phyloP scores from a whole-genome alignment of 2,329 filamentous ascomycete genomes.

The Paraphaeosphaeria sporulosa region DNA sequence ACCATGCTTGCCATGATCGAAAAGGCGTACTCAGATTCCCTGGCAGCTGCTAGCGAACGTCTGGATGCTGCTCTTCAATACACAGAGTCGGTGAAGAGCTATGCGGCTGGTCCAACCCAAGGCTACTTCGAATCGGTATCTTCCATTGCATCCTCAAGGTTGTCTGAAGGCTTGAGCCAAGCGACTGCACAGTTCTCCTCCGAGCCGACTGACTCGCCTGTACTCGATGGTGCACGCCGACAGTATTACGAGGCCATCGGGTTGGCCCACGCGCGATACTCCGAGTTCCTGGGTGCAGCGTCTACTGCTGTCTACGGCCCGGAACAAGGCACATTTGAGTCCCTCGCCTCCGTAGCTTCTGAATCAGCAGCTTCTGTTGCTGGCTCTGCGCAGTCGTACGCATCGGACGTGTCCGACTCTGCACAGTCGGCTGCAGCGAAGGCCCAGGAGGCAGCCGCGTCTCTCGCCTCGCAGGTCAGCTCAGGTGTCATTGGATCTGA shows the following conservation, averaged over 20 bases:
- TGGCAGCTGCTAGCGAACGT: conserved; percentile 67
- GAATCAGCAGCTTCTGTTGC: conserved; percentile 49
- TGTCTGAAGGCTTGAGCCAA: conserved; percentile 73
- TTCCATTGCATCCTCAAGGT: conserved; percentile 73
- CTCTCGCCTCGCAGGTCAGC: conserved; percentile 55
- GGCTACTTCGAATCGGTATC: conserved; percentile 64
- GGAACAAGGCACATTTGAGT: conserved; percentile 44
- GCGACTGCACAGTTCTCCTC: conserved; percentile 76
- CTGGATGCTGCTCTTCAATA: conserved; percentile 63
- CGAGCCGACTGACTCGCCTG: conserved; percentile 61
- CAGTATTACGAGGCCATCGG: conserved; percentile 82
- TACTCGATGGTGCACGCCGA: conserved; percentile 67
- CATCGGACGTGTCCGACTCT: conserved; percentile 44
- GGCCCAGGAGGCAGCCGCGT: conserved; percentile 57
- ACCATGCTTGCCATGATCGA: conserved; percentile 74
- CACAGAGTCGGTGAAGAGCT: conserved; percentile 50
- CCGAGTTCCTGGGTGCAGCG: conserved; percentile 75
- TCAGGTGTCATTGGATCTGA: conserved; percentile 56
- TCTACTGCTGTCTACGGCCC: conserved; percentile 71
- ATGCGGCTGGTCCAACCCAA: conserved; percentile 52
- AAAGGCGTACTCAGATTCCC: conserved; percentile 70
- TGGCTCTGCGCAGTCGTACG: conserved; percentile 47
- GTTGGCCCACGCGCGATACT: conserved; percentile 79
- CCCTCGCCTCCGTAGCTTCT: conserved; percentile 47
- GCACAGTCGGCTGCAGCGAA: conserved; percentile 53